A percentile compares a stretch with the other conserved stretches of the same genome.
Evolutionary conservation across 371 early-diverging fungal genomes (phyloP).

Genomic region (Mucor velutinosus): DNA sequence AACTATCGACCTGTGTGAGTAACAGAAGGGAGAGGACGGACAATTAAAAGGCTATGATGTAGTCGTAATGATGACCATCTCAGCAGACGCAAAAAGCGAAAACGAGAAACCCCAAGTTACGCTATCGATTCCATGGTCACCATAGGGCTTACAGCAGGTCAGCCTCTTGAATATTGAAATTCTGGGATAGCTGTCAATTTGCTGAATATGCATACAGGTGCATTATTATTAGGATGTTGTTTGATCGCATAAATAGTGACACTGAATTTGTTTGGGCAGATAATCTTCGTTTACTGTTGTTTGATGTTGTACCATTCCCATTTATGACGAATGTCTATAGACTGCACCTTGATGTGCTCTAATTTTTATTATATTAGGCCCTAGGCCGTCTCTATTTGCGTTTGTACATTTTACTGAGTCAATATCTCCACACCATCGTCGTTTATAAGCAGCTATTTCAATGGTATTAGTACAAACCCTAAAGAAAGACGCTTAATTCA

Average conservation of each 20-base stretch:
- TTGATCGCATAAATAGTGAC: neutral
- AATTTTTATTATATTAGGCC: too few relatives aligned
- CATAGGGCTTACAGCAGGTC: neutral
- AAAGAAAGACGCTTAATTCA: neutral
- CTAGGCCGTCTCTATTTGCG: too few relatives aligned
- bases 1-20: neutral
- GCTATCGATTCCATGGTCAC: neutral
- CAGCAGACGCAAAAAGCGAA: neutral
- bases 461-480: neutral
- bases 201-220: neutral
- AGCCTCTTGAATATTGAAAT: neutral
- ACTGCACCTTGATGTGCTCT: too few relatives aligned
- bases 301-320: too few relatives aligned
- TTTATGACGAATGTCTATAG: too few relatives aligned
- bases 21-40: neutral
- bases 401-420: slow-evolving; percentile 38
- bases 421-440: slow-evolving; percentile 72
- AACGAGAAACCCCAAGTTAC: neutral
- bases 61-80: slow-evolving; percentile 5
- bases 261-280: neutral
- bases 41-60: neutral
- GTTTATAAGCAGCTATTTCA: slow-evolving; percentile 59
- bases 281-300: neutral
- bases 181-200: neutral
- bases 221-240: neutral